These are phyloP conservation scores for Cladorrhinum samala DNA, from an alignment of 495 filamentous ascomycete species.

Conservation along the genomic window DNA sequence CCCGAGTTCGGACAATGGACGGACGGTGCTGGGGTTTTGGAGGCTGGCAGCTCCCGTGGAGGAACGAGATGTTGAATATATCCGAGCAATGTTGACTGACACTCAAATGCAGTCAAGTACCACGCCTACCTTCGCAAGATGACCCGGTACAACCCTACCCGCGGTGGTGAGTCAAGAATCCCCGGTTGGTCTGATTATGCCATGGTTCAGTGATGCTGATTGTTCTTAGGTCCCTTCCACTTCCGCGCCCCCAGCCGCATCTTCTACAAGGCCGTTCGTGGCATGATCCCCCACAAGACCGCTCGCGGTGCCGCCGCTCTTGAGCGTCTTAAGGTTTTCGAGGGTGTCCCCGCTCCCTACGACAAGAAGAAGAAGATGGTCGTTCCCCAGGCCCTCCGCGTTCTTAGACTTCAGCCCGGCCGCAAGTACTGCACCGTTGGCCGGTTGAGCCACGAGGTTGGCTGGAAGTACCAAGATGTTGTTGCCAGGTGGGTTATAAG, in stretches of 20 bases:
- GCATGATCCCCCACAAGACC: constrained; percentile 99
- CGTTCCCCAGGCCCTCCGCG: constrained; percentile 93
- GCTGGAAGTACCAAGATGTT: constrained; percentile 99
- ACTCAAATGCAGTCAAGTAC: constrained; percentile 82
- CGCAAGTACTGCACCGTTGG: constrained; percentile 99
- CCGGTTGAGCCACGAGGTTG: constrained; percentile 94
- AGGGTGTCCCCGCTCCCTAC: constrained; percentile 97
- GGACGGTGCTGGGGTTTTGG: not conserved
- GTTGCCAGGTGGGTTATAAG: constrained; percentile 73
- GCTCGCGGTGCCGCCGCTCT: constrained; percentile 91
- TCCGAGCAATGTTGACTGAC: constrained; percentile 24
- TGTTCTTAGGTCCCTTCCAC: constrained; percentile 81
- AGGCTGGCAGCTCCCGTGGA: not conserved
- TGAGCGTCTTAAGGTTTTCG: constrained; percentile 98
- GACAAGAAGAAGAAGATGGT: constrained; percentile 99
- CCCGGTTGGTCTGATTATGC: constrained; percentile 7
- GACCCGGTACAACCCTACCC: constrained; percentile 98
- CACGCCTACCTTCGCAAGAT: constrained; percentile 99
- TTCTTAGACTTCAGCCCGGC: constrained; percentile 91
- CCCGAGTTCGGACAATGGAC: not conserved
- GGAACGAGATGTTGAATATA: not conserved
- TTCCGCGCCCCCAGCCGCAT: constrained; percentile 98
- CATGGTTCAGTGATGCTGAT: constrained; percentile 33
- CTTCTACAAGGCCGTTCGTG: constrained; percentile 99
- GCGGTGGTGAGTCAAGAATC: constrained; percentile 65